Evolutionary conservation across 352 stramenopile species (phyloP).

Genomic region (Saprolegnia diclina): DNA sequence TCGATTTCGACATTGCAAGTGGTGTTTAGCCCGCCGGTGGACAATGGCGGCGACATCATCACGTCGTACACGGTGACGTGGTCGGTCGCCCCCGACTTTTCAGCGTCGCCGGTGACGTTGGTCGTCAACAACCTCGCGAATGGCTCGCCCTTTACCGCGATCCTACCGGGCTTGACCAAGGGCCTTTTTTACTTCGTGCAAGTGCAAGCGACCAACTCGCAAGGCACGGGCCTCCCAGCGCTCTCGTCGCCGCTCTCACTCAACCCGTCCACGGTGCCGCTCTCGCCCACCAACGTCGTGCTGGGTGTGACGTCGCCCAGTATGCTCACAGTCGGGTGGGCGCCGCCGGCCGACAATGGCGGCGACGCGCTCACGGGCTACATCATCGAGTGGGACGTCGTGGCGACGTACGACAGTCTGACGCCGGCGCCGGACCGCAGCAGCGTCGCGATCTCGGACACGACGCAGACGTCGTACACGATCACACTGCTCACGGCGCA

Average conservation of each 20-base stretch:
- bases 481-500: slow-evolving; percentile 79
- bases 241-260: slow-evolving; percentile 82
- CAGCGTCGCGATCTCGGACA: slow-evolving; percentile 50
- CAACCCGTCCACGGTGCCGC: slow-evolving; percentile 88
- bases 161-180: slow-evolving; percentile 58
- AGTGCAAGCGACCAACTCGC: slow-evolving; percentile 60
- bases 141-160: slow-evolving; percentile 47
- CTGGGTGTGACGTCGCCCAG: slow-evolving; percentile 73
- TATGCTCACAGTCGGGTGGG: slow-evolving; percentile 89
- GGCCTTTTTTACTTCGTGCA: slow-evolving; percentile 69
- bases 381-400: slow-evolving; percentile 90
- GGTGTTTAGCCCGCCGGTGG: slow-evolving; percentile 81
- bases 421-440: slow-evolving; percentile 50
- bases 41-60: slow-evolving; percentile 82
- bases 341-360: slow-evolving; percentile 76
- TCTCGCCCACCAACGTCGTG: slow-evolving; percentile 76
- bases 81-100: slow-evolving; percentile 71
- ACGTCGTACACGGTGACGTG: slow-evolving; percentile 92
- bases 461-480: slow-evolving; percentile 62
- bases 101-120: slow-evolving; percentile 33
- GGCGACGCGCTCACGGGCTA: slow-evolving; percentile 87
- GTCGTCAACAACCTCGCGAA: slow-evolving; percentile 48
- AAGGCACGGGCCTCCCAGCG: slow-evolving; percentile 54
- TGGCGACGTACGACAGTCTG: slow-evolving; percentile 80
- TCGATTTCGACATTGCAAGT: slow-evolving; percentile 84